These are phyloP conservation scores for Boeremia lycopersici DNA, from an alignment of 2,329 filamentous ascomycete species.

Conservation along the genomic window DNA sequence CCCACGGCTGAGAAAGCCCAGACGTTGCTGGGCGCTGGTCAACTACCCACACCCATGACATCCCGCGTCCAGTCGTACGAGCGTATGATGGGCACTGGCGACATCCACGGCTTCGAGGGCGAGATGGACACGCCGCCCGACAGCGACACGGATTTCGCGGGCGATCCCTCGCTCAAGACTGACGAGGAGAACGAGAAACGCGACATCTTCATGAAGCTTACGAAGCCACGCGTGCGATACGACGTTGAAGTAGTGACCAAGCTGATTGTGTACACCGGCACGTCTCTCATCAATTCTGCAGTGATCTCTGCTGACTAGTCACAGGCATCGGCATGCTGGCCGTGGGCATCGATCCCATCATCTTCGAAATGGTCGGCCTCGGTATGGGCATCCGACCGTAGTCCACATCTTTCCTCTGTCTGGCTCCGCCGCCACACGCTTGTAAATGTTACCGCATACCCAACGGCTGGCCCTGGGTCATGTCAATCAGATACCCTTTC, in stretches of 20 bases:
- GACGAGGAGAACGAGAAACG: conserved; percentile 48
- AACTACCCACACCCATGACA: conserved; percentile 56
- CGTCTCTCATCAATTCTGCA: conserved; percentile 32
- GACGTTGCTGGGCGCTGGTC: conserved; percentile 49
- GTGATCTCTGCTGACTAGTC: conserved; percentile 2
- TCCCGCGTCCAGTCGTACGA: conserved; percentile 68
- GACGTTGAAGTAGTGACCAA: conserved; percentile 99
- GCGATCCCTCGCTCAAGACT: conserved; percentile 25
- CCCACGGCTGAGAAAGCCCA: conserved; percentile 30
- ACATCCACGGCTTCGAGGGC: conserved; percentile 34
- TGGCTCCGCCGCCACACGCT: neutral
- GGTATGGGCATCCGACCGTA: conserved; percentile 40
- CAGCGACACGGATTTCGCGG: conserved; percentile 41
- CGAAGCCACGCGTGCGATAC: conserved; percentile 88
- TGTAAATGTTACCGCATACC: conserved; percentile 3
- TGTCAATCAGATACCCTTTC: conserved; percentile 7
- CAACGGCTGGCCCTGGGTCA: conserved; percentile 3
- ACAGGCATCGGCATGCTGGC: conserved; percentile 83
- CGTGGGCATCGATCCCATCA: conserved; percentile 73
- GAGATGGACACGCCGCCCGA: conserved; percentile 31
- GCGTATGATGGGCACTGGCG: conserved; percentile 74
- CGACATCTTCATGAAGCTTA: conserved; percentile 83
- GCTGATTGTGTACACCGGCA: conserved; percentile 90
- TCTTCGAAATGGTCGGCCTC: conserved; percentile 69
- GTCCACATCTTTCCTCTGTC: neutral